These are phyloP conservation scores for Neopestalotiopsis rosae DNA, from an alignment of 2,329 filamentous ascomycete species.

Conservation along the genomic window DNA sequence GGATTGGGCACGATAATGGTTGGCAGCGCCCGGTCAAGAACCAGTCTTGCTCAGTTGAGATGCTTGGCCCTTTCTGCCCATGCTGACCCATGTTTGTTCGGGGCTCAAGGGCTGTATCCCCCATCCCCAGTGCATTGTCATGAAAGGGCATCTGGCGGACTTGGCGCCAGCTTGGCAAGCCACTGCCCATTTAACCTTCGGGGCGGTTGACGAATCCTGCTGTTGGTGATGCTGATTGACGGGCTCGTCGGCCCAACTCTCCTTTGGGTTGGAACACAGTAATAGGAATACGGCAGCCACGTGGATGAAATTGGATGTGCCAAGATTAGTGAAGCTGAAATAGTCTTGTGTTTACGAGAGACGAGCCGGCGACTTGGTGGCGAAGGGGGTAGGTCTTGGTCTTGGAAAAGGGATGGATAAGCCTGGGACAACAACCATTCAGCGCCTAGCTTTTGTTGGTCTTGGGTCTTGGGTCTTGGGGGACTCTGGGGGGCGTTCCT, in stretches of 20 bases:
- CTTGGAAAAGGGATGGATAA: background rate
- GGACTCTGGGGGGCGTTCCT: background rate
- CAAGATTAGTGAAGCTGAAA: slow-evolving; percentile 14
- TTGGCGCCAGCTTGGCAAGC: slow-evolving; percentile 20
- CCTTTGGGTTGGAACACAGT: slow-evolving; percentile 6
- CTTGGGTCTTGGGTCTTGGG: background rate
- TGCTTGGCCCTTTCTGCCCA: slow-evolving; percentile 3
- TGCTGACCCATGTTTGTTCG: background rate
- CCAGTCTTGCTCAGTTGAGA: background rate
- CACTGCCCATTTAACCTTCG: slow-evolving; percentile 14
- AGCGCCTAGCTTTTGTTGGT: background rate
- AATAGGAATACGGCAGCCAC: background rate
- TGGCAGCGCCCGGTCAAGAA: background rate
- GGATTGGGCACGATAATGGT: background rate
- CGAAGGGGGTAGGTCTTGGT: background rate
- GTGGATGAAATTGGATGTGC: slow-evolving; percentile 5
- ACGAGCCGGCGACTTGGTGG: background rate
- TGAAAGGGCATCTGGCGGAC: slow-evolving; percentile 4
- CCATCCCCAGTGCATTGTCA: background rate
- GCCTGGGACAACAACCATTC: background rate
- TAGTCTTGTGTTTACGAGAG: background rate
- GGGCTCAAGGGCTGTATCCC: background rate
- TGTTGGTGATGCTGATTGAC: slow-evolving; percentile 13
- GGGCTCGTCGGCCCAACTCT: slow-evolving; percentile 9
- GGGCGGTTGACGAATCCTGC: background rate